A percentile compares a stretch with the other conserved stretches of the same genome.
These are phyloP conservation scores for Boletus insuetus DNA, from an alignment of 768 basidiomycete genomes.

Conservation along the genomic window DNA sequence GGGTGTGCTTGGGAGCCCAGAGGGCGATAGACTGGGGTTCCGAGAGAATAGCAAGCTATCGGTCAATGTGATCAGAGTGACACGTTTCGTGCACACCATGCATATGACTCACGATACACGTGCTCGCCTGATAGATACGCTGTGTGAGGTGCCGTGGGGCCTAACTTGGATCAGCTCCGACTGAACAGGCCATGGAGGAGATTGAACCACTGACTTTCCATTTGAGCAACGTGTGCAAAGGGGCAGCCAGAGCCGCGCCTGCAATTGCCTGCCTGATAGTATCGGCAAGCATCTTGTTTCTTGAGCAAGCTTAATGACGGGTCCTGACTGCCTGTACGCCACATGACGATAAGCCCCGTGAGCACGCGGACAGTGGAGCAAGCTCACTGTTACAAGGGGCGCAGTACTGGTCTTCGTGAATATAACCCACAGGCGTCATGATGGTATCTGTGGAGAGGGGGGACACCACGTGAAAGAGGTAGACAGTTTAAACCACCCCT, in stretches of 20 bases:
- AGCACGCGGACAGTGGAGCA: background rate
- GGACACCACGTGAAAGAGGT: background rate
- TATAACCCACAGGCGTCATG: slow-evolving; percentile 5
- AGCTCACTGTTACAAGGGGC: slow-evolving; percentile 17
- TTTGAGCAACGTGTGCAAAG: slow-evolving; percentile 21
- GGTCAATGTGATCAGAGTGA: slow-evolving; percentile 1
- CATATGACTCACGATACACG: slow-evolving; percentile 17
- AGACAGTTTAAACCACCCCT: slow-evolving; percentile 13
- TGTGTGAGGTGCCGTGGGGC: slow-evolving; percentile 5
- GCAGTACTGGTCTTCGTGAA: slow-evolving; percentile 15
- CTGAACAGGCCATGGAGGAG: background rate
- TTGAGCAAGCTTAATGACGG: background rate
- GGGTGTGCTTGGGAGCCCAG: slow-evolving; percentile 13
- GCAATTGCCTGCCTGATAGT: slow-evolving; percentile 25
- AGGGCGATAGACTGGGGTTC: slow-evolving; percentile 19
- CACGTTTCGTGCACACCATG: background rate
- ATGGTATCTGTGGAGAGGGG: background rate
- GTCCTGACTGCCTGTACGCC: slow-evolving; percentile 11
- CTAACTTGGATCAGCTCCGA: slow-evolving; percentile 15
- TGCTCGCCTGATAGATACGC: slow-evolving; percentile 11
- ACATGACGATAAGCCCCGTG: slow-evolving; percentile 4
- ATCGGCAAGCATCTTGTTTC: slow-evolving; percentile 22
- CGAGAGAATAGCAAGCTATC: slow-evolving; percentile 18
- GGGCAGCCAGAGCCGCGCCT: slow-evolving; percentile 27
- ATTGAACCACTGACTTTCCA: slow-evolving; percentile 16